phyloP scores from a whole-genome alignment of 257 asterid genomes.

The Haberlea rhodopensis region DNA sequence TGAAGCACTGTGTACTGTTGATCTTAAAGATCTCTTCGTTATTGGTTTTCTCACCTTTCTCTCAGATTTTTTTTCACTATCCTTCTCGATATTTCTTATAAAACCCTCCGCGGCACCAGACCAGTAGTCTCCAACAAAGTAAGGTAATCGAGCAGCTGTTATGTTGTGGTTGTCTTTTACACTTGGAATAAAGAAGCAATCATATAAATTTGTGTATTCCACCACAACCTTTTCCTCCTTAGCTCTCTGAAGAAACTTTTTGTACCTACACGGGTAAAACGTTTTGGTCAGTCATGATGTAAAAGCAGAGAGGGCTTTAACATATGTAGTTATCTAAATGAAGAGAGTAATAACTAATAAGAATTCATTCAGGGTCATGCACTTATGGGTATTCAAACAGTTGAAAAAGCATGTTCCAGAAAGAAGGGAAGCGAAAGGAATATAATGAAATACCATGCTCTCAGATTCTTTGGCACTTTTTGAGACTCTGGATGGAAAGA shows the following conservation, averaged over 20 bases:
- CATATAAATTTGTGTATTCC: slow-evolving; percentile 51
- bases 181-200: slow-evolving; percentile 49
- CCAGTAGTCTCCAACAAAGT: slow-evolving; percentile 75
- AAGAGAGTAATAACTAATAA: neutral
- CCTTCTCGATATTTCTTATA: slow-evolving; percentile 35
- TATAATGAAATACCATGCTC: slow-evolving; percentile 48
- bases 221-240: slow-evolving; percentile 54
- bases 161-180: slow-evolving; percentile 47
- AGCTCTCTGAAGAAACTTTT: slow-evolving; percentile 59
- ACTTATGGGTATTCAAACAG: neutral
- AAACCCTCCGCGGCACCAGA: slow-evolving; percentile 53
- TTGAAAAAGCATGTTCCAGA: slow-evolving; percentile 12
- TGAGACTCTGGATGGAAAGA: slow-evolving; percentile 76
- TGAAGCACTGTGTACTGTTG: slow-evolving; percentile 52
- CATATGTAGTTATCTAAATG: neutral
- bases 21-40: slow-evolving; percentile 49
- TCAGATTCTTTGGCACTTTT: slow-evolving; percentile 60
- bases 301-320: neutral
- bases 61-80: slow-evolving; percentile 35
- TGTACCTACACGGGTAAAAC: slow-evolving; percentile 47
- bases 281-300: slow-evolving; percentile 6
- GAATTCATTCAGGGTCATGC: neutral
- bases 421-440: slow-evolving; percentile 6
- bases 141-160: slow-evolving; percentile 71
- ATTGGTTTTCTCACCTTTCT: slow-evolving; percentile 31